Evolutionary conservation across 2,329 filamentous ascomycete species (phyloP).

Genomic region (Fusarium sp.): DNA sequence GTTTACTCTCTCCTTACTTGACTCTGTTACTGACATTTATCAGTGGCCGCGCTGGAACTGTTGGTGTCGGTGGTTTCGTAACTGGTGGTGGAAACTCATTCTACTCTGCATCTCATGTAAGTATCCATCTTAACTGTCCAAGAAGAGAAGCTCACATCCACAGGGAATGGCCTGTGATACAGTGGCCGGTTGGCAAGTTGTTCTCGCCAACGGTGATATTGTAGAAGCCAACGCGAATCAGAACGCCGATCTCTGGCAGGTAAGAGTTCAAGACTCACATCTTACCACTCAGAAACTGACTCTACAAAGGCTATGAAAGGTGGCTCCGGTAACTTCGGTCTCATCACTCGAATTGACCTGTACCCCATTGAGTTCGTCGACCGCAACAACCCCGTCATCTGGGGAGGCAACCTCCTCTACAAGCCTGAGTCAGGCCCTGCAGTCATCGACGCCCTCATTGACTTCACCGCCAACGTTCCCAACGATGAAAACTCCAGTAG

Average conservation of each 20-base stretch:
- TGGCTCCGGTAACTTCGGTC: constrained; percentile 61
- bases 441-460: constrained; percentile 50
- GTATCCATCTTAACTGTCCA: background rate
- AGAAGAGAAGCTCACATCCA: background rate
- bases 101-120: constrained; percentile 49
- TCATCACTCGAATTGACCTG: constrained; percentile 53
- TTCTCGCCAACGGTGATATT: constrained; percentile 58
- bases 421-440: constrained; percentile 35
- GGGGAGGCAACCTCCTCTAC: constrained; percentile 51
- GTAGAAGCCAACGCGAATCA: constrained; percentile 56
- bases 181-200: constrained; percentile 58
- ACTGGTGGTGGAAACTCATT: constrained; percentile 56
- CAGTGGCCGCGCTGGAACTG: constrained; percentile 52
- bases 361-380: constrained; percentile 49
- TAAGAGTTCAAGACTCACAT: background rate
- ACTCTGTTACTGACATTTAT: background rate
- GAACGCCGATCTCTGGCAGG: constrained; percentile 59
- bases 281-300: background rate
- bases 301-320: constrained; percentile 57
- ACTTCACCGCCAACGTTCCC: constrained; percentile 50
- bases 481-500: constrained; percentile 52
- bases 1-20: background rate
- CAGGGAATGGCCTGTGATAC: constrained; percentile 56
- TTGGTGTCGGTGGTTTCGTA: constrained; percentile 54
- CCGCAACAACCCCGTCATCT: constrained; percentile 45